Evolutionary conservation across 495 filamentous ascomycete genomes (phyloP).

Genomic region (Delitschia confertaspora): DNA sequence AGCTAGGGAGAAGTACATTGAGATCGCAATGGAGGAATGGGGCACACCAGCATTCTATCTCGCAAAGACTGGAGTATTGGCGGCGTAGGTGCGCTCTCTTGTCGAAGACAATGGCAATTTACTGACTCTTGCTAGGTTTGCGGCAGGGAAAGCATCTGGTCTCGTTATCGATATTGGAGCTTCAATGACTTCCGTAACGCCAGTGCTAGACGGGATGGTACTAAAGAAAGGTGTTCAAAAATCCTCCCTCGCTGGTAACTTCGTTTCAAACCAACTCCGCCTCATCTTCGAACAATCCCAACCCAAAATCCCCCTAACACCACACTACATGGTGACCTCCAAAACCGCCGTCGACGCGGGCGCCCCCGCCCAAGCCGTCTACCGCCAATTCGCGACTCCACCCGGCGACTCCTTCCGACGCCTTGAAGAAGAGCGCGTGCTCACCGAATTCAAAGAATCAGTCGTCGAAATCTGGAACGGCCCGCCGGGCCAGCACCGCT

Average conservation of each 20-base stretch:
- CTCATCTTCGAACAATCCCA: conserved; percentile 64
- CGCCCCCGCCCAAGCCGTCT: conserved; percentile 62
- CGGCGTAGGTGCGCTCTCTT: conserved; percentile 45
- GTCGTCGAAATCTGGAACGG: conserved; percentile 92
- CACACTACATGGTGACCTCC: conserved; percentile 76
- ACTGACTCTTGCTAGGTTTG: conserved; percentile 50
- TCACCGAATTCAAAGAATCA: conserved; percentile 95
- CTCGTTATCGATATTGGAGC: conserved; percentile 89
- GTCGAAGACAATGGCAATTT: background rate
- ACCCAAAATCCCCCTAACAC: conserved; percentile 70
- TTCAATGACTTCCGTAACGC: conserved; percentile 80
- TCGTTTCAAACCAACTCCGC: conserved; percentile 79
- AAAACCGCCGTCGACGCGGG: conserved; percentile 86
- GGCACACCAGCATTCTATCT: conserved; percentile 89
- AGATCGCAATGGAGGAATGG: conserved; percentile 93
- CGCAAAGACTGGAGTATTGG: conserved; percentile 57
- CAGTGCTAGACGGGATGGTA: conserved; percentile 89
- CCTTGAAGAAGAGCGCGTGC: conserved; percentile 82
- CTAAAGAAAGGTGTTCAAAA: conserved; percentile 75
- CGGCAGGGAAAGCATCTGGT: conserved; percentile 82
- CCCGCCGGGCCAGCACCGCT: conserved; percentile 59
- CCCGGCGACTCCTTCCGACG: conserved; percentile 65
- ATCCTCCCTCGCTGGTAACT: conserved; percentile 78
- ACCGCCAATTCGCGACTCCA: conserved; percentile 55
- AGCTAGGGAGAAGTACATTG: conserved; percentile 80